These are phyloP conservation scores for Lasiodiplodia hormozganensis DNA, from an alignment of 2,329 filamentous ascomycete genomes.

Conservation along the genomic window DNA sequence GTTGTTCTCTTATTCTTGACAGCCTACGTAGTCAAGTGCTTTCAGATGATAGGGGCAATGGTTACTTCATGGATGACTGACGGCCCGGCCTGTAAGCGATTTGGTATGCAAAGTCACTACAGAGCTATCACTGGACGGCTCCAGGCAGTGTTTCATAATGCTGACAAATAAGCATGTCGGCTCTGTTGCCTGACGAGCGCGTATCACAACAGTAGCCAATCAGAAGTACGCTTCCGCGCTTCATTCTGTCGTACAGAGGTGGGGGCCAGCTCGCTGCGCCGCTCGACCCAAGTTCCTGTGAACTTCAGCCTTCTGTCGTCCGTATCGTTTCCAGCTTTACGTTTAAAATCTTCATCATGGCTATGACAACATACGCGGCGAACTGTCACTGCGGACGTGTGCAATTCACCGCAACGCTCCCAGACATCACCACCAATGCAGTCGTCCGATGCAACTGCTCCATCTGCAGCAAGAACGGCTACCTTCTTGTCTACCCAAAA, in stretches of 20 bases:
- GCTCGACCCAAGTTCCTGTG: background rate
- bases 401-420: conserved; percentile 56
- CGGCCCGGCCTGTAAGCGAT: no score
- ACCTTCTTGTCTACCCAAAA: conserved; percentile 50
- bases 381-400: conserved; percentile 63
- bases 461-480: conserved; percentile 55
- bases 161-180: no score
- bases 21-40: no score
- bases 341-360: background rate
- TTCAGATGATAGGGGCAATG: no score
- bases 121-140: no score
- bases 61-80: no score
- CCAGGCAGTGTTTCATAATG: no score
- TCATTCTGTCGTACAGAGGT: background rate
- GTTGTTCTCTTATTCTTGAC: no score
- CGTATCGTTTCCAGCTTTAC: background rate
- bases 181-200: background rate
- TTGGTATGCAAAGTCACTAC: no score
- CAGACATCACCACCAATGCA: conserved; percentile 55
- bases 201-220: background rate
- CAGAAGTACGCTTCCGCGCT: background rate
- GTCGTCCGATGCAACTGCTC: conserved; percentile 60
- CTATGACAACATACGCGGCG: conserved; percentile 51
- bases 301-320: background rate
- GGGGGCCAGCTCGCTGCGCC: background rate